Evolutionary conservation across 192 early-diverging fungal genomes (phyloP).

Genomic region (Funneliformis mosseae): DNA sequence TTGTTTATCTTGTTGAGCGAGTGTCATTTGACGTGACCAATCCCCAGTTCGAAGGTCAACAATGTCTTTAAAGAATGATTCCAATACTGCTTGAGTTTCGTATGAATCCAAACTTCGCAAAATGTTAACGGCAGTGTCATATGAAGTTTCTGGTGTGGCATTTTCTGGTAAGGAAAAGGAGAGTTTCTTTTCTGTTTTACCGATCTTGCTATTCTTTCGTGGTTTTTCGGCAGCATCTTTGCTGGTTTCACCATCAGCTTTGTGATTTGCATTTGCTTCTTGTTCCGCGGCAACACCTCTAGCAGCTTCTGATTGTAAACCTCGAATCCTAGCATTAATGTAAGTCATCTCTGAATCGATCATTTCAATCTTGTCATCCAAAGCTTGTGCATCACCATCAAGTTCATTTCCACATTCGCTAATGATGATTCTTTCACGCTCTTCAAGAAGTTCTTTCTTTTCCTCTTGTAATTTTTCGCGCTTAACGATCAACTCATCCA

Average conservation of each 20-base stretch:
- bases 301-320: slow-evolving; percentile 55
- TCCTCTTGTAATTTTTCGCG: slow-evolving; percentile 50
- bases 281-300: background rate
- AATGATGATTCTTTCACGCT: slow-evolving; percentile 49
- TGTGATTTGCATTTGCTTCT: background rate
- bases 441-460: slow-evolving; percentile 50
- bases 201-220: slow-evolving; percentile 36
- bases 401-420: slow-evolving; percentile 32
- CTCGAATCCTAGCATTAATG: slow-evolving; percentile 54
- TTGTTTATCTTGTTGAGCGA: slow-evolving; percentile 53
- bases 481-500: slow-evolving; percentile 59
- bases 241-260: slow-evolving; percentile 37
- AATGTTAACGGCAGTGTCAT: slow-evolving; percentile 52
- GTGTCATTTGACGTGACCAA: slow-evolving; percentile 46
- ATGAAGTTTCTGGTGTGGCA: slow-evolving; percentile 51
- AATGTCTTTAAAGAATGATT: slow-evolving; percentile 61
- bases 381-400: slow-evolving; percentile 44
- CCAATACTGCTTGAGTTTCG: slow-evolving; percentile 54
- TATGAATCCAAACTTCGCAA: slow-evolving; percentile 51
- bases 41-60: slow-evolving; percentile 52
- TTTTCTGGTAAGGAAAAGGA: slow-evolving; percentile 43
- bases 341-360: slow-evolving; percentile 63
- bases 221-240: slow-evolving; percentile 28
- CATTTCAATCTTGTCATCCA: slow-evolving; percentile 60
- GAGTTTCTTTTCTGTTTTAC: slow-evolving; percentile 41